Evolutionary conservation across 2,329 filamentous ascomycete genomes (phyloP).

Genomic region (Diaporthe citrichinensis): DNA sequence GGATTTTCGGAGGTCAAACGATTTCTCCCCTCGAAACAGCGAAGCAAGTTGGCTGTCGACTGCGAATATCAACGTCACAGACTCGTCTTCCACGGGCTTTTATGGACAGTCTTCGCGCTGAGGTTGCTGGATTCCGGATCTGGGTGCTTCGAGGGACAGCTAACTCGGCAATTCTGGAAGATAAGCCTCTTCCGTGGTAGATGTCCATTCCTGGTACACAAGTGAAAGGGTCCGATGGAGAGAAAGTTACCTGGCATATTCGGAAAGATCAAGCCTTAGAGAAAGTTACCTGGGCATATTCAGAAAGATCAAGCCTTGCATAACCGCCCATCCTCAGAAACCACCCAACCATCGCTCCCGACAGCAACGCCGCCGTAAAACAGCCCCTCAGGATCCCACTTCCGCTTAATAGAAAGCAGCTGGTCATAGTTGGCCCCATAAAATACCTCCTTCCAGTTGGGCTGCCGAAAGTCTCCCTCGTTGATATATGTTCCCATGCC

Average conservation of each 20-base stretch:
- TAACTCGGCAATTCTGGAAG: neutral
- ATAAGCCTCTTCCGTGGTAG: neutral
- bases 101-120: neutral
- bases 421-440: constrained; percentile 61
- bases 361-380: constrained; percentile 65
- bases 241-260: neutral
- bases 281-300: neutral
- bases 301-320: constrained; percentile 46
- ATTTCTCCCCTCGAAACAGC: too few species aligned
- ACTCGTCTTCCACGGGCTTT: neutral
- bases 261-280: constrained; percentile 43
- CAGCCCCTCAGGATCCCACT: constrained; percentile 60
- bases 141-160: neutral
- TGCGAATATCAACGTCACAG: neutral
- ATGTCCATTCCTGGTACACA: neutral
- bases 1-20: neutral
- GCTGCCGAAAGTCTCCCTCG: constrained; percentile 65
- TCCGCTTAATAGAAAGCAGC: constrained; percentile 61
- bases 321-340: constrained; percentile 50
- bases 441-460: constrained; percentile 60
- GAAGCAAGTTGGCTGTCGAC: neutral
- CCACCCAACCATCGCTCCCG: constrained; percentile 65
- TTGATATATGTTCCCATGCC: constrained; percentile 63
- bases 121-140: neutral
- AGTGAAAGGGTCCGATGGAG: neutral